phyloP scores from a whole-genome alignment of 208 protist genomes.

The Leishmania braziliensis region DNA sequence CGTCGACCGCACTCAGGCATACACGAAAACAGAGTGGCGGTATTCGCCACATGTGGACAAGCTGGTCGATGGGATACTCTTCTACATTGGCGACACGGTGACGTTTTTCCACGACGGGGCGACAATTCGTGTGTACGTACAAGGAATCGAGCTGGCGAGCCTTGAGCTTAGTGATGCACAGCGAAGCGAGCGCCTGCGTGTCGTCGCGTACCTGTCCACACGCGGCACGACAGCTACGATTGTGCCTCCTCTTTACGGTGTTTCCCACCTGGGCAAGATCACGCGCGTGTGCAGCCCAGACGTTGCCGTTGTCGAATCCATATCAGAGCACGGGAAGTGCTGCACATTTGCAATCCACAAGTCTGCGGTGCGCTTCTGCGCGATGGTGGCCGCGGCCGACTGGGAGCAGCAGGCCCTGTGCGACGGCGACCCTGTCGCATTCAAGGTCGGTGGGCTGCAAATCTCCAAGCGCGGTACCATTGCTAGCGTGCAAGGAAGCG shows the following conservation, averaged over 20 bases:
- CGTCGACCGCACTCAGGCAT: slow-evolving; percentile 43
- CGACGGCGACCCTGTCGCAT: slow-evolving; percentile 59
- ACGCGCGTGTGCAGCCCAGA: slow-evolving; percentile 53
- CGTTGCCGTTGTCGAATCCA: slow-evolving; percentile 74
- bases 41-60: slow-evolving; percentile 45
- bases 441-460: slow-evolving; percentile 58
- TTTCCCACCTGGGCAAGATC: slow-evolving; percentile 70
- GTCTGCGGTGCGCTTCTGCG: slow-evolving; percentile 80
- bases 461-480: slow-evolving; percentile 66
- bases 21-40: slow-evolving; percentile 45
- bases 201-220: slow-evolving; percentile 75
- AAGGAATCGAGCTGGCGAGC: slow-evolving; percentile 31
- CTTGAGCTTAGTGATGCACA: slow-evolving; percentile 34
- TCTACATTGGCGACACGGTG: slow-evolving; percentile 83
- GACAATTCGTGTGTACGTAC: slow-evolving; percentile 47
- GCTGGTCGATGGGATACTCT: slow-evolving; percentile 47
- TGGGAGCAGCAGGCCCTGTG: slow-evolving; percentile 19
- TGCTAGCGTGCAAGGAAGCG: slow-evolving; percentile 31
- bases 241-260: slow-evolving; percentile 78
- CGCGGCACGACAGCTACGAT: slow-evolving; percentile 67
- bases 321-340: slow-evolving; percentile 30
- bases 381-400: slow-evolving; percentile 43
- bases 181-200: slow-evolving; percentile 40
- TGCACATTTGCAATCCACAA: slow-evolving; percentile 50
- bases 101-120: slow-evolving; percentile 52